Evolutionary conservation across 352 stramenopile genomes (phyloP), one percentile per base, ranked within the genome.

Genomic region (Phytopythium boreale): DNA sequence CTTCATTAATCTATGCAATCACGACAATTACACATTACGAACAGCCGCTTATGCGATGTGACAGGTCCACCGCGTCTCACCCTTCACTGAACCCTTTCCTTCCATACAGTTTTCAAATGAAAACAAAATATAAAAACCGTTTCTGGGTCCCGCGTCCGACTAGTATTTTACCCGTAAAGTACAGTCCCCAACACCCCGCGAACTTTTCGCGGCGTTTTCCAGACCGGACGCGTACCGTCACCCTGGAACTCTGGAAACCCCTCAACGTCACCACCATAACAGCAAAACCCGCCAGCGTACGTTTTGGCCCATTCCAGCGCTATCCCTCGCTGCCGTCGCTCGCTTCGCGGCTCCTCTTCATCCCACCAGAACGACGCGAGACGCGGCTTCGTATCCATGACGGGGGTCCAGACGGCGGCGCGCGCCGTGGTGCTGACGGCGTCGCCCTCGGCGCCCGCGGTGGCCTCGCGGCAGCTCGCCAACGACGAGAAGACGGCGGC

Each of bases 401-500:
- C 43, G 43, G 6, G 49, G 20, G 49, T 56, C 49, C 24, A 20
- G 24, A 56, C 49, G 24, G 49, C 15, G 14, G 49, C 8, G 52
- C 27, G 8, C 17, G 52, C 52, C 11, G 52, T 43, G 52, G 27
- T 59, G 52, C 52, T 59, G 19, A 59, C 52, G 52, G 52, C 31
- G 52, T 59, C 52, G 52, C 52, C 52, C 27, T 59, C 56, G 56
- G 56, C 31, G 52, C 19, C 52, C 31, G 27, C 56, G 56, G 56
- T 29, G 52, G 52, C 52, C 11, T 39, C 52, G 9, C 52, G 31
- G 17, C 27, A 59, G 52, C 52, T 59, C 51, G 58, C 34, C 27
- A 72, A 76, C 57, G 75, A 82, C 12, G 74, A 80, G 64, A 80
- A 90, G 69, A 88, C 77, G 27, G 68, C 58, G 34, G 74, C 79